Conservation (phyloP, 495 filamentous ascomycete genomes). For the Collariella sp. region DNA sequence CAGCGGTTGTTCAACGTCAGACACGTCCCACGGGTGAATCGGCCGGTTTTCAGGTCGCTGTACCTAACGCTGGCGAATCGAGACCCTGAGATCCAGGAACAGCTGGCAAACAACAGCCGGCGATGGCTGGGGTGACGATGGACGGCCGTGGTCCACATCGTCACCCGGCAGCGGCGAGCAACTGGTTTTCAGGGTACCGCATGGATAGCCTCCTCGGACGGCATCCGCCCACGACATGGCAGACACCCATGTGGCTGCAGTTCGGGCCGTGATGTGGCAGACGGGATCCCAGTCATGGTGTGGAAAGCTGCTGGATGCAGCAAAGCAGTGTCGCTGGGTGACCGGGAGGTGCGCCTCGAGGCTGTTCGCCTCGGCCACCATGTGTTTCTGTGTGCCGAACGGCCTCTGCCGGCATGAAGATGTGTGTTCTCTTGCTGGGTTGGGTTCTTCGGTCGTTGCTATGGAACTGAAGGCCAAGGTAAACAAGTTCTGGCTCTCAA, state of each 20-base stretch:
- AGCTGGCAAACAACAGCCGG: neutral
- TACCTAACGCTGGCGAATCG: neutral
- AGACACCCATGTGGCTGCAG: constrained; percentile 6
- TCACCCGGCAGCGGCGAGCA: neutral
- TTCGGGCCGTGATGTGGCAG: constrained; percentile 12
- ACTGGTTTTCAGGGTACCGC: neutral
- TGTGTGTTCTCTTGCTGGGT: too few relatives aligned
- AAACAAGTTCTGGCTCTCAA: neutral
- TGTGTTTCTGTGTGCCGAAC: too few relatives aligned
- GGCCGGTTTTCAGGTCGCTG: neutral
- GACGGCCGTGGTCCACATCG: neutral
- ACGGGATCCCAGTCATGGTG: constrained; percentile 1
- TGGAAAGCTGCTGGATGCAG: neutral
- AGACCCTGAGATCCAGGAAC: neutral
- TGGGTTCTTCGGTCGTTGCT: too few relatives aligned
- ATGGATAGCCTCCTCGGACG: neutral
- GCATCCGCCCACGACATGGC: neutral
- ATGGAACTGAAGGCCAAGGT: neutral
- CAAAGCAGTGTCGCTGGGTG: neutral
- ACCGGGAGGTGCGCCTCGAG: too few relatives aligned
- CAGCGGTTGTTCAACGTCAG: constrained; percentile 2
- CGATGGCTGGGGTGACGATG: neutral
- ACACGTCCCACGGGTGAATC: neutral
- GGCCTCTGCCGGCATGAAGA: too few relatives aligned
- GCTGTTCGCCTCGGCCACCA: too few relatives aligned